Conservation (phyloP, 306 rosid genomes). For the Clitoria ternatea region DNA sequence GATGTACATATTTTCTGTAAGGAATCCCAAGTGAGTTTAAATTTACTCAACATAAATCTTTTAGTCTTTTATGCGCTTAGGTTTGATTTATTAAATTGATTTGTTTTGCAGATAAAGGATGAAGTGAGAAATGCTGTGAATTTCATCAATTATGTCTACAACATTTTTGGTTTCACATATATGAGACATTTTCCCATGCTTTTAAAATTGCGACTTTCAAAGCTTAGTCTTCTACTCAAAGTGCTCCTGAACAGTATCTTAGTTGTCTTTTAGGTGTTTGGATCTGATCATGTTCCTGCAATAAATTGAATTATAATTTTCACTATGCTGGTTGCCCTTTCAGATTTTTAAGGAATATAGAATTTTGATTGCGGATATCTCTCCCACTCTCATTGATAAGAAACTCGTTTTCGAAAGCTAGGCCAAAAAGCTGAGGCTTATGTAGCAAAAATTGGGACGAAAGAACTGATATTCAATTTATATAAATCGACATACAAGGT, state of each 20-base stretch:
- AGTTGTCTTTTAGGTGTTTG: background rate
- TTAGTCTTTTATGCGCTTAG: background rate
- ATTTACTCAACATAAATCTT: background rate
- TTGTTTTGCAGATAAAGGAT: constrained; percentile 64
- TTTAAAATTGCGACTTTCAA: too few species aligned
- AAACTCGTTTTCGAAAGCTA: too few species aligned
- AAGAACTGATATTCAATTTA: too few species aligned
- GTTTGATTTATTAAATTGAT: constrained; percentile 16
- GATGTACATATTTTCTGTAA: constrained; percentile 96
- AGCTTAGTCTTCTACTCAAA: background rate
- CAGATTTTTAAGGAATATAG: background rate
- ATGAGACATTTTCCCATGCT: constrained; percentile 36
- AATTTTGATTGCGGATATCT: background rate
- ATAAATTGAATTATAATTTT: constrained; percentile 11
- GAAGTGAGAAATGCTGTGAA: constrained; percentile 76
- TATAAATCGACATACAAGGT: too few species aligned
- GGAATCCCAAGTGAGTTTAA: constrained; percentile 73
- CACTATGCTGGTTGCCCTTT: background rate
- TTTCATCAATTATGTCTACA: constrained; percentile 62
- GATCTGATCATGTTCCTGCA: background rate
- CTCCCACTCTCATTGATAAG: background rate
- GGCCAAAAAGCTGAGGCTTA: too few species aligned
- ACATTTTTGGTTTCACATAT: constrained; percentile 80
- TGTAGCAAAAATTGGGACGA: too few species aligned
- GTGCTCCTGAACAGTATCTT: background rate